phyloP scores from a whole-genome alignment of 2,329 filamentous ascomycete species.

The Aspergillus sp. region DNA sequence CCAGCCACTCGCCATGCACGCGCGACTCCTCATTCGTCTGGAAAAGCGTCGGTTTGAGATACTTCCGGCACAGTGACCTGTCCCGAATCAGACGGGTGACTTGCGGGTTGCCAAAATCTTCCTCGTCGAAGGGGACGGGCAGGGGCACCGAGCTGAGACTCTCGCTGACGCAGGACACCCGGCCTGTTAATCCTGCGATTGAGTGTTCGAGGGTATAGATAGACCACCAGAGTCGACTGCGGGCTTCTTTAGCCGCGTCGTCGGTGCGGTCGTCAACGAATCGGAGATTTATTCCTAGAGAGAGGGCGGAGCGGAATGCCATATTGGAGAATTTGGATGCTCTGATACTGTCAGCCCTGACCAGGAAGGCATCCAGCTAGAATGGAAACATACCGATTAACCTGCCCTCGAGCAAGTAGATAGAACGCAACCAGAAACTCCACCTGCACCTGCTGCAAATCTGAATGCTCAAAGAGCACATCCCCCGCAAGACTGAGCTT shows the following conservation, averaged over 20 bases:
- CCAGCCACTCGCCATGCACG: conserved; percentile 13
- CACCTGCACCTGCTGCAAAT: conserved; percentile 38
- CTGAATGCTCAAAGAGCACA: conserved; percentile 33
- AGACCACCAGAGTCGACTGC: conserved; percentile 38
- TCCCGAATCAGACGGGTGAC: conserved; percentile 20
- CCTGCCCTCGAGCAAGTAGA: conserved; percentile 31
- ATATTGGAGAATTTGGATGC: conserved; percentile 35
- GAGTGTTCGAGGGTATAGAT: conserved; percentile 35
- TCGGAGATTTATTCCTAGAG: conserved; percentile 36
- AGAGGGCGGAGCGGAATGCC: conserved; percentile 33
- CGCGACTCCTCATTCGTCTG: conserved; percentile 12
- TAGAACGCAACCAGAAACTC: conserved; percentile 34
- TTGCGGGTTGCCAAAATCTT: conserved; percentile 20
- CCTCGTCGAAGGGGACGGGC: conserved; percentile 32
- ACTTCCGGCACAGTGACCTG: conserved; percentile 8
- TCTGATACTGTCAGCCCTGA: no score
- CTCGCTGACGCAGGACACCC: conserved; percentile 32
- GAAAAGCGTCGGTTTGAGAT: conserved; percentile 22
- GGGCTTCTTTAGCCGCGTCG: conserved; percentile 32
- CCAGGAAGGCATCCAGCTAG: no score
- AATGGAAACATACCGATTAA: conserved; percentile 23
- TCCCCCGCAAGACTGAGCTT: conserved; percentile 28
- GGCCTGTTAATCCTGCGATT: conserved; percentile 35
- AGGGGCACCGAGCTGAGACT: conserved; percentile 30
- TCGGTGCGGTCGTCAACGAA: conserved; percentile 29